Evolutionary conservation across 805 yeast species (phyloP), one percentile per base, ranked within the genome.

Genomic region (Starmerella tilneyi): DNA sequence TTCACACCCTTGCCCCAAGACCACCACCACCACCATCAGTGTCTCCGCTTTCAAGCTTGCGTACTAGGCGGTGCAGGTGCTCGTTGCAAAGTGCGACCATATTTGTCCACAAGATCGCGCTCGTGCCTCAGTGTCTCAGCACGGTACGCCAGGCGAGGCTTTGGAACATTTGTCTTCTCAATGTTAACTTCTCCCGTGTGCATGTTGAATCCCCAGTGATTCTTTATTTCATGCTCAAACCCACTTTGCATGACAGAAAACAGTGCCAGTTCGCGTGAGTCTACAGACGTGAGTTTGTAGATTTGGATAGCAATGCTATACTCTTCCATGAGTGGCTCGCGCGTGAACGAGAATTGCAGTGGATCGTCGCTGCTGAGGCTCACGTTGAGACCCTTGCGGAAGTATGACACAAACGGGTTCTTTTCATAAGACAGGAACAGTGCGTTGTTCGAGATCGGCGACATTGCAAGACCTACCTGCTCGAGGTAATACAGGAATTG

Each of bases 231-330:
- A 50, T 78, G 73, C 63, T 92, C 99, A 76, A 88, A 92, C 0
- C 99, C 99, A 59, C 94, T 80, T 70, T 89, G 96, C 48, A 73
- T 63, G 3, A 92, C 97, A 0, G 97, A 88, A 63, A 89, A 88
- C 52, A 78, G 73, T 0, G 99, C 98, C 56, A 92, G 69, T 62
- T 92, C 99, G 61, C 97, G 88, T 94, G 92, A 85, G 64, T 92
- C 98, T 26, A 89, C 97, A 50, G 85, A 78, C 0, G 94, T 84
- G 33, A 92, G 71, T 61, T 92, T 86, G 71, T 88, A 92, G 55
- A 92, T 92, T 64, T 92, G 97, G 0, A 96, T 97, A 6, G 98
- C 98, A 24, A 92, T 97, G 2, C 96, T 84, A 62, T 88, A 92
- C 64, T 92, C 98, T 63, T 92, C 98, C 55, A 92, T 92, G 58